Evolutionary conservation across 345 rosid genomes (phyloP).

Genomic region (Chamaenerion angustifolium): DNA sequence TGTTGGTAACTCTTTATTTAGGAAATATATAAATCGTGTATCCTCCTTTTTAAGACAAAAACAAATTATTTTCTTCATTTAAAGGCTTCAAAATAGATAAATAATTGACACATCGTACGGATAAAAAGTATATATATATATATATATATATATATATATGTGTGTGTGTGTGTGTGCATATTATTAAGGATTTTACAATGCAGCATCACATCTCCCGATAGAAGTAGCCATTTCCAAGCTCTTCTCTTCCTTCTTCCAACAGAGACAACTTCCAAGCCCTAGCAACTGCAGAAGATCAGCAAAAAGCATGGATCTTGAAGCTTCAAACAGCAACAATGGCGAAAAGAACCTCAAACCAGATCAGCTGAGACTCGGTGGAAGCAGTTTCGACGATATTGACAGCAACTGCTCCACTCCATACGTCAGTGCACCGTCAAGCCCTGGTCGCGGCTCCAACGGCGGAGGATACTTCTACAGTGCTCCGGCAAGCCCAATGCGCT

Average conservation of each 20-base stretch:
- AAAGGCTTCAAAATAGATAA: background rate
- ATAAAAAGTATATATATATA: background rate
- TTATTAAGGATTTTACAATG: no score
- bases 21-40: no score
- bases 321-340: constrained; percentile 11
- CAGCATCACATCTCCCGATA: no score
- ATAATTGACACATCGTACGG: background rate
- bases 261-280: no score
- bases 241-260: no score
- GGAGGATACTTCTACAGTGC: constrained; percentile 81
- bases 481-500: constrained; percentile 94
- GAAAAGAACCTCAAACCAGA: background rate
- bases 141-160: no score
- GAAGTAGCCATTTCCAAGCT: no score
- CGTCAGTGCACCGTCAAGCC: constrained; percentile 95
- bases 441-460: constrained; percentile 38
- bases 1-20: no score
- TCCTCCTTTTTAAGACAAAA: no score
- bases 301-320: constrained; percentile 4
- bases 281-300: no score
- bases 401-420: constrained; percentile 84
- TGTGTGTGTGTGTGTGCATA: no score
- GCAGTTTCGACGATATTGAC: constrained; percentile 22
- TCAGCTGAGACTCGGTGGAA: background rate
- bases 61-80: no score